Evolutionary conservation across 2,329 filamentous ascomycete genomes (phyloP).

Genomic region (Exophiala oligosperma): DNA sequence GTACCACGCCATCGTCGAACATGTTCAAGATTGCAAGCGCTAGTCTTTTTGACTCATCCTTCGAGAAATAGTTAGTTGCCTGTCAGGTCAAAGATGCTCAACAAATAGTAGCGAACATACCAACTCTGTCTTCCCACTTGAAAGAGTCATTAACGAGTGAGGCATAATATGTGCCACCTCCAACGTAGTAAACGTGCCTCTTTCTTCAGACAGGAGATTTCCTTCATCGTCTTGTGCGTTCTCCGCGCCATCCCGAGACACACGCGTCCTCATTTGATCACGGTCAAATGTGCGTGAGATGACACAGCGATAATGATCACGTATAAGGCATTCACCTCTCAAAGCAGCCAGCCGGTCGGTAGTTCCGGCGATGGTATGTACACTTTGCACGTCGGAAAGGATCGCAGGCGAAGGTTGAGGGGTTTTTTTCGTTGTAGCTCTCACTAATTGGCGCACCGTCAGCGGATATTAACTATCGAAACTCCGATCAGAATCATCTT

Average conservation of each 20-base stretch:
- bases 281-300: conserved; percentile 22
- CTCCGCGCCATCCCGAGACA: conserved; percentile 7
- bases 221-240: conserved; percentile 25
- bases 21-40: conserved; percentile 44
- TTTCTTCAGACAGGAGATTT: conserved; percentile 9
- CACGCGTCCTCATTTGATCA: conserved; percentile 18
- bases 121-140: conserved; percentile 16
- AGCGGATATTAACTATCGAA: conserved; percentile 7
- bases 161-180: conserved; percentile 29
- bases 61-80: background rate
- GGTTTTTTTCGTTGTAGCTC: conserved; percentile 21
- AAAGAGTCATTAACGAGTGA: conserved; percentile 25
- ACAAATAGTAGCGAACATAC: conserved; percentile 8
- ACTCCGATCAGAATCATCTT: conserved; percentile 5
- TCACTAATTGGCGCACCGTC: conserved; percentile 17
- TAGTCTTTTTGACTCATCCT: conserved; percentile 34
- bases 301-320: conserved; percentile 27
- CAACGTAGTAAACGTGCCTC: conserved; percentile 10
- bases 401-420: conserved; percentile 22
- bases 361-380: conserved; percentile 16
- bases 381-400: conserved; percentile 13
- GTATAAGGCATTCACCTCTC: conserved; percentile 24
- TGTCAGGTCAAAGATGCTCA: no score
- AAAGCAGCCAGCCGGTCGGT: conserved; percentile 21
- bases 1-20: conserved; percentile 40